Percentiles rank a stretch among this genome's conserved stretches.
Evolutionary conservation across 2,329 filamentous ascomycete genomes (phyloP).

Genomic region (Cladophialophora yegresii): DNA sequence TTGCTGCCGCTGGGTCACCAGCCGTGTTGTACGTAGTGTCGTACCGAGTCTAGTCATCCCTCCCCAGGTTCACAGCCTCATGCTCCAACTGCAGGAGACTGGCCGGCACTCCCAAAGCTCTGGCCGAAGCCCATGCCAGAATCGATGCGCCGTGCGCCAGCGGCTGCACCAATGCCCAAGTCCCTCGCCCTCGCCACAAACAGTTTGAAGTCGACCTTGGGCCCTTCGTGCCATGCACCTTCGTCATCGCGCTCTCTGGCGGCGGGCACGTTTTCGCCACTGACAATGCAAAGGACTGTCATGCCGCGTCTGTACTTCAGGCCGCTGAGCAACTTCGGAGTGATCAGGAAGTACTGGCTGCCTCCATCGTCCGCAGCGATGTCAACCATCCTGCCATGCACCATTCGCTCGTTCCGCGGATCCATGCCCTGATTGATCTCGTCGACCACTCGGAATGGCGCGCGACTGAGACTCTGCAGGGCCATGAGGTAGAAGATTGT

Average conservation of each 20-base stretch:
- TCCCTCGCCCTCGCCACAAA: conserved; percentile 43
- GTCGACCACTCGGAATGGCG: conserved; percentile 96
- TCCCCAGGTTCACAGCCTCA: conserved; percentile 9
- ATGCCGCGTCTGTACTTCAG: conserved; percentile 86
- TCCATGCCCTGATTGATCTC: conserved; percentile 99
- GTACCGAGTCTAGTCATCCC: neutral
- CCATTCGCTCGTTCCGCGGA: conserved; percentile 95
- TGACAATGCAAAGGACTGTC: conserved; percentile 91
- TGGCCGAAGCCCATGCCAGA: conserved; percentile 13
- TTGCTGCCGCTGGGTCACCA: no score
- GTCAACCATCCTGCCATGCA: conserved; percentile 96
- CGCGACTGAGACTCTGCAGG: conserved; percentile 86
- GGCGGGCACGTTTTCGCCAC: conserved; percentile 65
- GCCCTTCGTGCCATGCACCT: conserved; percentile 39
- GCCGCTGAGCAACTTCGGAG: conserved; percentile 85
- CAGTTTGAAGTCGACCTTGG: conserved; percentile 43
- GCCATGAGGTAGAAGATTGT: conserved; percentile 99
- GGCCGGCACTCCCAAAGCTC: conserved; percentile 16
- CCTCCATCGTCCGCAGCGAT: conserved; percentile 75
- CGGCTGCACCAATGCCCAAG: conserved; percentile 34
- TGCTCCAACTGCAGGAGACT: conserved; percentile 22
- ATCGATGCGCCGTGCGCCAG: conserved; percentile 14
- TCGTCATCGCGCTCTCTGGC: conserved; percentile 27
- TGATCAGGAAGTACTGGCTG: conserved; percentile 91
- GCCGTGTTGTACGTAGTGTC: neutral